phyloP scores from a whole-genome alignment of 345 rosid genomes.

The Syzygium aqueum region DNA sequence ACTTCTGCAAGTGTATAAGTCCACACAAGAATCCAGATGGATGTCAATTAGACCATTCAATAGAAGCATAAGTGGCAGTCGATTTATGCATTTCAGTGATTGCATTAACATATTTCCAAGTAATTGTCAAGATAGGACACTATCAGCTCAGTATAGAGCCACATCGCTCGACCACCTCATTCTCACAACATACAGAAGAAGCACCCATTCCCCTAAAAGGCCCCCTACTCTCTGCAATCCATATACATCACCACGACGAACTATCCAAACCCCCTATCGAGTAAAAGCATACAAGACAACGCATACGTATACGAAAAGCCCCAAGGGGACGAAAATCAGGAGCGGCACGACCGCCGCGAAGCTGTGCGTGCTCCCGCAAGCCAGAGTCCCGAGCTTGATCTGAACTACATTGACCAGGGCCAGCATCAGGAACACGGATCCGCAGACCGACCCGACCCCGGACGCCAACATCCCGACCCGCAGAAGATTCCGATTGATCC shows the following conservation, averaged over 20 bases:
- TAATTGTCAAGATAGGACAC: conserved; percentile 3
- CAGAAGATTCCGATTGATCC: conserved; percentile 38
- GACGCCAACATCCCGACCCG: conserved; percentile 75
- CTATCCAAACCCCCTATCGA: conserved; percentile 13
- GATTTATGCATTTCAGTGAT: neutral
- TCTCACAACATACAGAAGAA: neutral
- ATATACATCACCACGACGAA: neutral
- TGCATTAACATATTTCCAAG: neutral
- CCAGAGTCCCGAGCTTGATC: conserved; percentile 64
- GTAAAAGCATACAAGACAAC: conserved; percentile 62
- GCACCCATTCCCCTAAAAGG: neutral
- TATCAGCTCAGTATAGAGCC: neutral
- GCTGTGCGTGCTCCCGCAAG: conserved; percentile 59
- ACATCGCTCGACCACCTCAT: neutral
- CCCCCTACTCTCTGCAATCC: neutral
- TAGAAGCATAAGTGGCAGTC: neutral
- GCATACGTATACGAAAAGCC: conserved; percentile 42
- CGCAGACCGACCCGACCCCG: conserved; percentile 60
- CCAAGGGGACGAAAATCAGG: conserved; percentile 54
- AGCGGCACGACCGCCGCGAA: conserved; percentile 70
- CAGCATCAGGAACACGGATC: conserved; percentile 63
- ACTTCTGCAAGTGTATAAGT: neutral
- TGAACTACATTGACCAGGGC: conserved; percentile 73
- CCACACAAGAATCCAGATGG: neutral
- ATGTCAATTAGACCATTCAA: neutral